Evolutionary conservation across 345 rosid species (phyloP).

Genomic region (Gossypium raimondii): DNA sequence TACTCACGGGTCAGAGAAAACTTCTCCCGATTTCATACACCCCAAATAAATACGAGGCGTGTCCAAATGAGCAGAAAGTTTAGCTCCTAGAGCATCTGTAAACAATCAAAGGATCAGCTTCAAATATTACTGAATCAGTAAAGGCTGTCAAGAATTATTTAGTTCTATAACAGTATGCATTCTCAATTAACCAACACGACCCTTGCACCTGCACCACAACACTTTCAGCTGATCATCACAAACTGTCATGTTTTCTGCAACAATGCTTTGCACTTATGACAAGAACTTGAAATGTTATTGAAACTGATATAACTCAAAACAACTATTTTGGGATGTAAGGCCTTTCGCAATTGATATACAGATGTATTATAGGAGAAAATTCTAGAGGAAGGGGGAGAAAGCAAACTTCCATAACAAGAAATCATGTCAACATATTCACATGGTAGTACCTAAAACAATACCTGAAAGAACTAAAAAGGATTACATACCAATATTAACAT

Average conservation of each 20-base stretch:
- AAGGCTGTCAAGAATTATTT: background rate
- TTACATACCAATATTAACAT: constrained; percentile 64
- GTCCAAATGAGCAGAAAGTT: constrained; percentile 36
- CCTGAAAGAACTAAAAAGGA: background rate
- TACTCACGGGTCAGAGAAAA: constrained; percentile 45
- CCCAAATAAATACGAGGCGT: constrained; percentile 44
- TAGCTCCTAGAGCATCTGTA: constrained; percentile 45
- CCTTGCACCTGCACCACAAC: constrained; percentile 3
- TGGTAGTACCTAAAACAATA: background rate
- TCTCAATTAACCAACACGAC: constrained; percentile 1
- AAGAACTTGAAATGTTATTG: background rate
- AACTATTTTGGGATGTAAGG: background rate
- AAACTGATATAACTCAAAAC: background rate
- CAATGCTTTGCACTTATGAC: background rate
- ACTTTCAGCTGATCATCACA: background rate
- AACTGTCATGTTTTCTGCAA: background rate
- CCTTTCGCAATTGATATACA: background rate
- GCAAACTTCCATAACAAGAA: background rate
- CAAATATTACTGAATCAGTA: background rate
- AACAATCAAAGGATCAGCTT: constrained; percentile 12
- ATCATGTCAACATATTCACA: background rate
- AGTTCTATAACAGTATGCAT: background rate
- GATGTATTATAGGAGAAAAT: background rate
- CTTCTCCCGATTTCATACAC: constrained; percentile 56
- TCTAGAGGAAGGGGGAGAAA: constrained; percentile 3